Evolutionary conservation across 1,139 yeast genomes (phyloP).

Genomic region (Pichia sp.): DNA sequence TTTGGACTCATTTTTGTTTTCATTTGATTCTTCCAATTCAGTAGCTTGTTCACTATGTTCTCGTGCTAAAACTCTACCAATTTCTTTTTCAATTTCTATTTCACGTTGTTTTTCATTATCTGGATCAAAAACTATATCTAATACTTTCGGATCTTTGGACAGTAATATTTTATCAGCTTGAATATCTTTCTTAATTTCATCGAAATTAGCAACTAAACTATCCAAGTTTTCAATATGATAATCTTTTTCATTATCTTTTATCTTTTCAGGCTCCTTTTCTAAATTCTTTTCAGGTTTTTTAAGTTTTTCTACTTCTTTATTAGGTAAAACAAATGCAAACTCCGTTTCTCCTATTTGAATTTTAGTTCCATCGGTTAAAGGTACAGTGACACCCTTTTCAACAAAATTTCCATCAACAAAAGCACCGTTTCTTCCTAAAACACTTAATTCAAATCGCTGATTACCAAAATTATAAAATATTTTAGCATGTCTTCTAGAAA

Average conservation of each 20-base stretch:
- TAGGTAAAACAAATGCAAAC: conserved; percentile 78
- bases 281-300: background rate
- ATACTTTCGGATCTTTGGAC: conserved; percentile 4
- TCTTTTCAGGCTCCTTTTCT: background rate
- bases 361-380: conserved; percentile 71
- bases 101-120: conserved; percentile 10
- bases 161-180: conserved; percentile 9
- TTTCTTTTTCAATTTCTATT: conserved; percentile 18
- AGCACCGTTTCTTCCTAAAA: conserved; percentile 92
- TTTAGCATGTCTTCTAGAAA: conserved; percentile 88
- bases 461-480: conserved; percentile 94
- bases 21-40: background rate
- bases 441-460: conserved; percentile 83
- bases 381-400: conserved; percentile 85
- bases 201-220: conserved; percentile 15
- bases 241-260: conserved; percentile 1
- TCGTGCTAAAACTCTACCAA: conserved; percentile 17
- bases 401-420: conserved; percentile 86
- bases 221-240: conserved; percentile 12
- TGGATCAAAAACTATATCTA: conserved; percentile 8
- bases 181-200: conserved; percentile 12
- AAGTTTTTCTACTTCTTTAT: conserved; percentile 21
- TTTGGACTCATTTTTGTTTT: conserved; percentile 2
- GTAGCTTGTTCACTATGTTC: conserved; percentile 12
- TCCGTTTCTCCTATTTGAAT: conserved; percentile 92